Percentiles rank a stretch among this genome's conserved stretches.
phyloP scores from a whole-genome alignment of 2,329 filamentous ascomycete genomes.

The Hirsutella minnesotensis region DNA sequence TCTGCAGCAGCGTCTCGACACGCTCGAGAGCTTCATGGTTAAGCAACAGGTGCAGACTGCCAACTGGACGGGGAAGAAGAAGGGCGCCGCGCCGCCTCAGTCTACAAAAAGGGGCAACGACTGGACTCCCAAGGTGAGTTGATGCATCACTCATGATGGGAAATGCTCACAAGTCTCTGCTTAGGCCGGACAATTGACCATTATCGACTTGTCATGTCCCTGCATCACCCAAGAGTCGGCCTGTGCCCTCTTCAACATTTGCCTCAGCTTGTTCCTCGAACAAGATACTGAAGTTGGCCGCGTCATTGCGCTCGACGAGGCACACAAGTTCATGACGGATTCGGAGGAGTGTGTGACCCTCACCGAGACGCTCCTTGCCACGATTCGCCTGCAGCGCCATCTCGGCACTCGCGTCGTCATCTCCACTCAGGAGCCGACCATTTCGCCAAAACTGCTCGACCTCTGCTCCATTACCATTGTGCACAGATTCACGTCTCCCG shows the following conservation, averaged over 20 bases:
- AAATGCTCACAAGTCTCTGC: not conserved
- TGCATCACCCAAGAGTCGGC: constrained; percentile 56
- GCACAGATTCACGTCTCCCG: constrained; percentile 57
- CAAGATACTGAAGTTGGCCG: constrained; percentile 33
- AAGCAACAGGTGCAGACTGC: constrained; percentile 7
- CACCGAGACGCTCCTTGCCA: constrained; percentile 48
- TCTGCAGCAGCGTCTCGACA: constrained; percentile 26
- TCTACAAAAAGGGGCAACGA: constrained; percentile 4
- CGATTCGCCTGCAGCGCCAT: constrained; percentile 62
- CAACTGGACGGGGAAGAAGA: not conserved
- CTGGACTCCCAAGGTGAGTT: constrained; percentile 10
- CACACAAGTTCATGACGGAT: constrained; percentile 61
- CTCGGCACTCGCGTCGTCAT: constrained; percentile 55
- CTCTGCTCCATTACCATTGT: constrained; percentile 62
- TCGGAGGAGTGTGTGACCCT: constrained; percentile 42
- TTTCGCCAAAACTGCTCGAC: constrained; percentile 56
- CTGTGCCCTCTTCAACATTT: constrained; percentile 63
- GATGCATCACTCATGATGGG: too few species aligned
- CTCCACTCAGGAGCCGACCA: constrained; percentile 66
- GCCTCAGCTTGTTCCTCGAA: constrained; percentile 53
- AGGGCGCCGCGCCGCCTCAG: not conserved
- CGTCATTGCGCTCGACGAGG: constrained; percentile 62
- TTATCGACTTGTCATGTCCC: constrained; percentile 60
- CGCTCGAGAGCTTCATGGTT: constrained; percentile 46
- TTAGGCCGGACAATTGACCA: constrained; percentile 22